Evolutionary conservation across 257 asterid genomes (phyloP), one percentile per base, ranked within the genome.

Genomic region (Nicotiana benthamiana): DNA sequence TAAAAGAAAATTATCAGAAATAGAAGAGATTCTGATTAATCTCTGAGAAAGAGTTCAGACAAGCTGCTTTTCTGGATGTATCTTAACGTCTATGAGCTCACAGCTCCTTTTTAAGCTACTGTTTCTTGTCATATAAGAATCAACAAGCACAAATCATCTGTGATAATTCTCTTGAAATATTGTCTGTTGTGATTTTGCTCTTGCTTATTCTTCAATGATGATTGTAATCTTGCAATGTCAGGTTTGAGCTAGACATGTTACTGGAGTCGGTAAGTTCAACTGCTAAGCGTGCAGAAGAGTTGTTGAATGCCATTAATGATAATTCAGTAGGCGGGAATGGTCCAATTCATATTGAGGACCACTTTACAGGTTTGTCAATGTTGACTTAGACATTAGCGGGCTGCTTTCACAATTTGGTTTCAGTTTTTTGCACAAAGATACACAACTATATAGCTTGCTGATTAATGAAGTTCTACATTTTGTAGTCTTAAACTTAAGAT

Each of bases 231-330:
- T 85, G 62, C 67, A 72, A 83, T 65, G 86, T 83, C 89, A 96
- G 99, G 84, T 96, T 93, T 88, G 99, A 96, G 90, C 90, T 96
- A 65, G 99, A 96, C 87, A 96, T 94, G 99, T 86, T 96, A 82
- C 82, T 96, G 90, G 99, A 96, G 81, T 94, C 97, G 0, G 96
- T 93, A 83, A 92, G 89, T 86, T 91, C 98, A 40, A 85, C 98
- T 75, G 86, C 93, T 46, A 93, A 91, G 90, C 93, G 90, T 28
- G 97, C 87, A 2, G 99, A 96, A 90, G 98, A 96, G 80, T 87
- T 94, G 77, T 79, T 92, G 86, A 89, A 89, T 83, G 82, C 86
- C 81, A 84, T 90, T 68, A 91, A 84, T 82, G 92, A 87, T 82
- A 94, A 91, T 75, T 75, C 95, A 66, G 78, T 86, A 83, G 92